These are phyloP conservation scores for Triticum monococcum DNA, from an alignment of 176 grass and related monocot species.

Conservation along the genomic window DNA sequence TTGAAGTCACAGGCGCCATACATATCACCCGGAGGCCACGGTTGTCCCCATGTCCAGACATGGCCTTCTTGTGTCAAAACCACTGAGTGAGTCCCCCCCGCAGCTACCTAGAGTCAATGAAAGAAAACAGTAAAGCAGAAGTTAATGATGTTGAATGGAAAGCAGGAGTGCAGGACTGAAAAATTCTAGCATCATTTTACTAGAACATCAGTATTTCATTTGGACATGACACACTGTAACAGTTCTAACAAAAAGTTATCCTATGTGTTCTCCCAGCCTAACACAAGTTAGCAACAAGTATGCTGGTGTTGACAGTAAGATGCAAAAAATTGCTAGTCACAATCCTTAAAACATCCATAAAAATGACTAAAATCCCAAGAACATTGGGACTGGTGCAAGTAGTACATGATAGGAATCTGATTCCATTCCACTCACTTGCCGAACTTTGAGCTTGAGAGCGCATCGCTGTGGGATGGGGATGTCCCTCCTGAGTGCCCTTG, in stretches of 20 bases:
- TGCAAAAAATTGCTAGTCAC: conserved; percentile 28
- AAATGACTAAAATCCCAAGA: conserved; percentile 21
- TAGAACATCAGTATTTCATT: not conserved
- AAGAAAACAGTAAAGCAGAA: conserved; percentile 18
- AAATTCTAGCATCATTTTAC: not conserved
- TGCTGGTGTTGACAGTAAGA: conserved; percentile 29
- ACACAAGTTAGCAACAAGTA: conserved; percentile 4
- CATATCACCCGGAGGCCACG: conserved; percentile 98
- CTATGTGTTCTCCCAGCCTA: not conserved
- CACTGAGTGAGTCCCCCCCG: conserved; percentile 94
- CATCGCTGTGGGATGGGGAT: conserved; percentile 76
- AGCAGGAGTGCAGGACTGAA: not conserved
- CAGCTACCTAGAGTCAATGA: conserved; percentile 69
- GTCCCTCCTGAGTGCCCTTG: conserved; percentile 76
- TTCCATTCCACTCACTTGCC: conserved; percentile 63
- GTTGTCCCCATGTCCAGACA: conserved; percentile 98
- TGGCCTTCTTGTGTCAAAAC: conserved; percentile 92
- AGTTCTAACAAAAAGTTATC: not conserved
- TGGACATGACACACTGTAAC: not conserved
- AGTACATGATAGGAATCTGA: not conserved
- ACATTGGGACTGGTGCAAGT: conserved; percentile 23
- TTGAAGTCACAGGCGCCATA: conserved; percentile 35
- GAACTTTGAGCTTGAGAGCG: conserved; percentile 81
- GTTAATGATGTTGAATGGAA: not conserved
- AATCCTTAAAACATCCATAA: conserved; percentile 2